Base-by-base conservation (phyloP, 805 yeast species). In the Candida xiaguanensis region DNA sequence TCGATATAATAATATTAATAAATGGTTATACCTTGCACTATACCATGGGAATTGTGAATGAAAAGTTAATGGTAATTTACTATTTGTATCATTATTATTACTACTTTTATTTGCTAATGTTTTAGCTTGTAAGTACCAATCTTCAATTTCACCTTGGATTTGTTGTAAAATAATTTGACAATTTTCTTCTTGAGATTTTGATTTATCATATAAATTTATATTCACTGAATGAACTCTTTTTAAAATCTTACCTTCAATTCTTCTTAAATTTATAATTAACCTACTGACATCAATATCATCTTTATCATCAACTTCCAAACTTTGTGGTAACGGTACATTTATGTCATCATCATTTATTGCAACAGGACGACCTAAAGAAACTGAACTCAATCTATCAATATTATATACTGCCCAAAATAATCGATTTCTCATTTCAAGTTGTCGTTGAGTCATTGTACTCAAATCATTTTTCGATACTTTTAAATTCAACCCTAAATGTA, bases 311-410 rank as follows among this genome's bases (percentile, higher is more conserved):
- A 67, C 73, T 11, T 55, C 56, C 12, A 72, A 41, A 5, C 69
- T 52, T 15, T 54, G 53, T 2, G 78, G 77, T 5, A 59, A 40
- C 0, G 70, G 73, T 0, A 67, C 65, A 35, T 72, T 39, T 30
- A 77, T 70, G 44, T 75, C 79, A 37, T 66, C 66, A 42, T 76
- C 81, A 25, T 67, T 65, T 14, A 78, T 54, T 0, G 72, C 65
- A 18, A 72, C 59, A 2, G 75, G 72, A 26, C 80, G 61, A 1
- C 80, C 79, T 17, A 77, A 50, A 12, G 75, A 65, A 9, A 70
- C 56, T 4, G 78, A 69, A 15, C 77, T 65, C 15, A 73, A 55
- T 31, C 80, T 48, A 45, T 75, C 80, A 49, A 71, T 61, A 40
- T 63, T 65, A 47, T 72, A 73, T 4, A 70, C 68, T 39, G 73